Evolutionary conservation across 257 asterid genomes (phyloP).

Genomic region (Eucommia ulmoides): DNA sequence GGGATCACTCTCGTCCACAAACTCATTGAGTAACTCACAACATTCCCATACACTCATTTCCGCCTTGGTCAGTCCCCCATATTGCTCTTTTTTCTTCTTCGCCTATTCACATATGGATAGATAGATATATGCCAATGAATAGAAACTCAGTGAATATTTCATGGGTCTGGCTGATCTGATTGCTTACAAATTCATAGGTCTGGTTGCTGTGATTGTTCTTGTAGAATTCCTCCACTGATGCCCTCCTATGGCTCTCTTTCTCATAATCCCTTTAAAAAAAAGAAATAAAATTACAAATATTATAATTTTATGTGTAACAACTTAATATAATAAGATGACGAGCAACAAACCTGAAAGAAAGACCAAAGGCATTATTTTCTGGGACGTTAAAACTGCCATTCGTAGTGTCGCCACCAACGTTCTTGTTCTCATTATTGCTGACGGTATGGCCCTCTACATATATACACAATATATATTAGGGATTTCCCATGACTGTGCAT

Average conservation of each 20-base stretch:
- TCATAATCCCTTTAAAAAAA: slow-evolving; percentile 1
- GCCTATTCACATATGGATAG: slow-evolving; percentile 13
- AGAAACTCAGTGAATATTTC: neutral
- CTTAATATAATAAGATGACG: neutral
- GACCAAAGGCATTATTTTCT: slow-evolving; percentile 1
- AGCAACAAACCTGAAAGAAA: slow-evolving; percentile 1
- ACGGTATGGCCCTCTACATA: no score
- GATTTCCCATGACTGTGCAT: no score
- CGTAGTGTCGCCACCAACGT: no score
- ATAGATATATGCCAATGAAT: neutral
- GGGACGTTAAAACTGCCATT: slow-evolving; percentile 1
- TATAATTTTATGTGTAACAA: no score
- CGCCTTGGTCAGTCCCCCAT: slow-evolving; percentile 17
- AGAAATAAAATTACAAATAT: neutral
- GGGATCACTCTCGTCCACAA: slow-evolving; percentile 42
- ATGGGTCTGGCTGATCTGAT: neutral
- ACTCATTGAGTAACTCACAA: slow-evolving; percentile 32
- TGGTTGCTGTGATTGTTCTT: slow-evolving; percentile 1
- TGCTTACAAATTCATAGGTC: slow-evolving; percentile 5
- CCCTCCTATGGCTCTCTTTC: neutral
- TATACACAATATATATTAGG: no score
- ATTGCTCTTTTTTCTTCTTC: slow-evolving; percentile 27
- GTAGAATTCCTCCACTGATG: slow-evolving; percentile 1
- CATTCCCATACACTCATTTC: slow-evolving; percentile 51
- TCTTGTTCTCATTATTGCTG: no score